A percentile compares a stretch with the other conserved stretches of the same genome.
phyloP scores from a whole-genome alignment of 2,329 filamentous ascomycete species.

The Fusarium incarnatum region DNA sequence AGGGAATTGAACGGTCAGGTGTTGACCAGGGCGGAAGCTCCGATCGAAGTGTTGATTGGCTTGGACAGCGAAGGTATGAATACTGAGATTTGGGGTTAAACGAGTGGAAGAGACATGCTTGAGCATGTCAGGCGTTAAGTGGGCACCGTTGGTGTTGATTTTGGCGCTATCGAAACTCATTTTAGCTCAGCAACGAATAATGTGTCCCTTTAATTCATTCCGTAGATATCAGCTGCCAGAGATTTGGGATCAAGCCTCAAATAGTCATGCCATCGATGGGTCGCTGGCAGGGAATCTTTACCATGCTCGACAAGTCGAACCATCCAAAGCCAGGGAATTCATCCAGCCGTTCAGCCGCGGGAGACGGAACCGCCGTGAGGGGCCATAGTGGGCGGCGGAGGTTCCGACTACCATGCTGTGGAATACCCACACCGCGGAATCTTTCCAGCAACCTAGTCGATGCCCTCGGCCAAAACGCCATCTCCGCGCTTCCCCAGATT shows the following conservation, averaged over 20 bases:
- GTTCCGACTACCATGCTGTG: neutral
- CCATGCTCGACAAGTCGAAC: neutral
- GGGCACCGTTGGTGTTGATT: neutral
- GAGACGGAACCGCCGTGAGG: slow-evolving; percentile 17
- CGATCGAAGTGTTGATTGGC: neutral
- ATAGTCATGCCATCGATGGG: neutral
- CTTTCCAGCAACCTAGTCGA: slow-evolving; percentile 2
- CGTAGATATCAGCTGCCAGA: neutral
- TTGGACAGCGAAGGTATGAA: slow-evolving; percentile 5
- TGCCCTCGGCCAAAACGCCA: neutral
- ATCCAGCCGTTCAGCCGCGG: neutral
- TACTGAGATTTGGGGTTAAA: slow-evolving; percentile 14
- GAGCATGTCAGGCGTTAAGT: neutral
- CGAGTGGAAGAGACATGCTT: slow-evolving; percentile 18
- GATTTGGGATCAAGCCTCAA: neutral
- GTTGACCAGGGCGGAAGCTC: slow-evolving; percentile 13
- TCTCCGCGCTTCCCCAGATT: slow-evolving; percentile 18
- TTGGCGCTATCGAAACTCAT: slow-evolving; percentile 6
- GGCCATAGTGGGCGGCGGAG: neutral
- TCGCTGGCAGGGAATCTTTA: neutral
- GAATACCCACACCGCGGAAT: slow-evolving; percentile 10
- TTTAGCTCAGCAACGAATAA: neutral
- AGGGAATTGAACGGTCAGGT: slow-evolving; percentile 14
- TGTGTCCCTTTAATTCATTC: neutral
- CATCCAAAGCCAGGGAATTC: neutral